phyloP scores from a whole-genome alignment of 2,329 filamentous ascomycete genomes.

The Fusarium sp. region DNA sequence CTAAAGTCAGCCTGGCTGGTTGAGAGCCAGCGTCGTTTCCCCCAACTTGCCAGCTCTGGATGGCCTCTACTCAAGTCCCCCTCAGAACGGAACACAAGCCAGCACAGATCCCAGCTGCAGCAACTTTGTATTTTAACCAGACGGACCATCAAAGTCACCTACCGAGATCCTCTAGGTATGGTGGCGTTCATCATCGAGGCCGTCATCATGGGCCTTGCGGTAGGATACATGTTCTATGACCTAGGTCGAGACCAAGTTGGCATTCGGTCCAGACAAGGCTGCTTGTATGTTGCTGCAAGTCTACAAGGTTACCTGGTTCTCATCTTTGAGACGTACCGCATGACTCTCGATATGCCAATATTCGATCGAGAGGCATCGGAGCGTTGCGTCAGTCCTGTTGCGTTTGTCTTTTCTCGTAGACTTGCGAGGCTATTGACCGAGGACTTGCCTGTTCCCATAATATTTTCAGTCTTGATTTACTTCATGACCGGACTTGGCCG shows the following conservation, averaged over 20 bases:
- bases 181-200: slow-evolving; percentile 77
- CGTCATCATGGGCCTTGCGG: slow-evolving; percentile 76
- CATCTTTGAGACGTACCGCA: slow-evolving; percentile 80
- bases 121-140: slow-evolving; percentile 76
- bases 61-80: neutral
- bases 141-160: slow-evolving; percentile 77
- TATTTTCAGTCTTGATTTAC: slow-evolving; percentile 79
- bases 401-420: slow-evolving; percentile 77
- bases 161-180: slow-evolving; percentile 83
- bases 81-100: slow-evolving; percentile 12
- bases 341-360: slow-evolving; percentile 79
- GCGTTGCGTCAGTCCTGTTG: slow-evolving; percentile 75
- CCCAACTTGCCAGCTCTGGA: neutral
- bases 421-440: slow-evolving; percentile 77
- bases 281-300: slow-evolving; percentile 77
- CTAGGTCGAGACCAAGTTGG: slow-evolving; percentile 75
- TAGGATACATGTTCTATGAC: slow-evolving; percentile 78
- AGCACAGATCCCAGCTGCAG: slow-evolving; percentile 62
- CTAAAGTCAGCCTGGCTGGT: slow-evolving; percentile 70
- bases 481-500: slow-evolving; percentile 82
- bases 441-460: slow-evolving; percentile 77
- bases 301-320: slow-evolving; percentile 83
- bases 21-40: neutral
- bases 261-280: slow-evolving; percentile 79
- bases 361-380: slow-evolving; percentile 83